Base-by-base conservation (phyloP, 2,329 filamentous ascomycete species). In the Epichloe aotearoae region DNA sequence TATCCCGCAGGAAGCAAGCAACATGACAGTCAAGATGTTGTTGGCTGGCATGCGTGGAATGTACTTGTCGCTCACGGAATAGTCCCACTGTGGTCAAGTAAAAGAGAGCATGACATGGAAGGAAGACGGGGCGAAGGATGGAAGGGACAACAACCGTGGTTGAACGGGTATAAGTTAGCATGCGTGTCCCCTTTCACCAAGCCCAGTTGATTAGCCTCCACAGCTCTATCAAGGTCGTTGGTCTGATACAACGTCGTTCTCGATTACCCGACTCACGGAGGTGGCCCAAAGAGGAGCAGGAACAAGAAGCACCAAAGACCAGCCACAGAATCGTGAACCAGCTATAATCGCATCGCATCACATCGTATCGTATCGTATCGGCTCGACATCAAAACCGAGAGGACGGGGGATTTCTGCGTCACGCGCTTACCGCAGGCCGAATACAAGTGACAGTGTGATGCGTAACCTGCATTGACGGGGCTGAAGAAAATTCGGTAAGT, bases 161-260 rank as follows among this genome's bases (percentile, higher is more conserved):
- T 57, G 53, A 60, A 57, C 58, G 58, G 62, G 65, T 69, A 69
- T 69, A 69, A 69, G 66, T 66, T 68, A 58, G 62, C 62, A 61
- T 59, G 55, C 55, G 53, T 61, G 58, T 63, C 63, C 63, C 59
- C 55, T 56, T 41, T 51, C 41, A 52, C 46, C 51, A 44, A 48
- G 47, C 37, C 38, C 46, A 51, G 47, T 50, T 49, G 51, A 54
- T 43, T 54, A 54, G 52, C 54, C 51, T 55, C 54, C 51, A 47
- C 50, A 47, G 36, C 47, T 39, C 26, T 23, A 46, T 45, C 17
- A 34, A 39, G 34, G 17, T 50, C 20, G 40, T 38, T 45, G 30
- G 5, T 26, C 23, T 26, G 30, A 10, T 38, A 37, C 20, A 14
- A 39, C 17, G 19, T 7, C 19, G 2, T 17, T 47, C 23, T 38